Evolutionary conservation across 2,329 filamentous ascomycete species (phyloP).

Genomic region (Ascochyta lentis): DNA sequence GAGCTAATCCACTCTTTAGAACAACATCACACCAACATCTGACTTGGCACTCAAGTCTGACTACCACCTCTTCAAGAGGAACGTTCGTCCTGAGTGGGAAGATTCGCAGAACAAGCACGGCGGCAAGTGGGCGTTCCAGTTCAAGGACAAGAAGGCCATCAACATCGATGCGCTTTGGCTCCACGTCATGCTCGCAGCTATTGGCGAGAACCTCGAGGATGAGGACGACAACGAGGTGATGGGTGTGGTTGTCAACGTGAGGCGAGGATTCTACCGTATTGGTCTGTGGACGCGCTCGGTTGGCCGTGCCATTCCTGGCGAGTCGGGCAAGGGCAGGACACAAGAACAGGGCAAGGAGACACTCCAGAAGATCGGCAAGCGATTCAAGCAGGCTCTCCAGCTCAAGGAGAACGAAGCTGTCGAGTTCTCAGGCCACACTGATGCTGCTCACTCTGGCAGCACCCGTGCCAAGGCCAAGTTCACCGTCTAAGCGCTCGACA

Average conservation of each 20-base stretch:
- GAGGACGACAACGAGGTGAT: slow-evolving; percentile 97
- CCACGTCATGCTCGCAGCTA: slow-evolving; percentile 93
- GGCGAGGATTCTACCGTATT: slow-evolving; percentile 97
- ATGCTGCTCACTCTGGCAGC: slow-evolving; percentile 90
- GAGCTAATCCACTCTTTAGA: slow-evolving; percentile 63
- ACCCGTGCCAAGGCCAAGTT: slow-evolving; percentile 96
- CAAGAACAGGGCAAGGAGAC: slow-evolving; percentile 84
- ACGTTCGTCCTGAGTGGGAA: slow-evolving; percentile 97
- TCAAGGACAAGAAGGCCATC: slow-evolving; percentile 92
- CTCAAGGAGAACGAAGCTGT: slow-evolving; percentile 77
- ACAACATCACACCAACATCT: slow-evolving; percentile 96
- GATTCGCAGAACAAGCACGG: slow-evolving; percentile 98
- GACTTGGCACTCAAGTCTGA: slow-evolving; percentile 97
- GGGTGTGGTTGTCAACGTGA: slow-evolving; percentile 98
- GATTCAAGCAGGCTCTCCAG: slow-evolving; percentile 92
- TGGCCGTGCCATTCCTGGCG: slow-evolving; percentile 79
- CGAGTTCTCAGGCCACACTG: slow-evolving; percentile 96
- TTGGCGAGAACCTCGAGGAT: slow-evolving; percentile 95
- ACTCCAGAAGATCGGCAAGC: slow-evolving; percentile 80
- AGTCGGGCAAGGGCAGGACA: slow-evolving; percentile 78
- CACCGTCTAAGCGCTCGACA: slow-evolving; percentile 65
- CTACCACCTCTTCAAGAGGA: slow-evolving; percentile 98
- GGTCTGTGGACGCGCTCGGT: slow-evolving; percentile 97
- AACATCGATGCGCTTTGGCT: slow-evolving; percentile 97
- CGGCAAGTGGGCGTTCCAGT: slow-evolving; percentile 98